These are phyloP conservation scores for Coemansia sp. DNA, from an alignment of 192 early-diverging fungal species.

Conservation along the genomic window DNA sequence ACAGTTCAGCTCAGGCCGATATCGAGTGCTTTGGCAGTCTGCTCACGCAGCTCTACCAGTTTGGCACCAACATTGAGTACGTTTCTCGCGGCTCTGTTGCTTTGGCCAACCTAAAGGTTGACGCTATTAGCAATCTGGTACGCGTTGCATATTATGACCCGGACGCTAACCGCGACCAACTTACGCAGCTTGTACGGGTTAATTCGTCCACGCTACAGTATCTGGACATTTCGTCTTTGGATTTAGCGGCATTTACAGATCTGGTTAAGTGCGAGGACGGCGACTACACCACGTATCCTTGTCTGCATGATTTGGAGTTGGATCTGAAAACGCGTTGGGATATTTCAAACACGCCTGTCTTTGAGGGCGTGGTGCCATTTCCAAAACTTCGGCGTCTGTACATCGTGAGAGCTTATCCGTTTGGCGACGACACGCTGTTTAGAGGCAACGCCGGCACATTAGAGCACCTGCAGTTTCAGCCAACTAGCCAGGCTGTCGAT, in stretches of 20 bases:
- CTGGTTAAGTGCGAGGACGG: constrained; percentile 1
- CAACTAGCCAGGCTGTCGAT: background rate
- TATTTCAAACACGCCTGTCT: no score
- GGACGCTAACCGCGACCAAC: background rate
- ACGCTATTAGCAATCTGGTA: background rate
- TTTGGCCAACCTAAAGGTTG: background rate
- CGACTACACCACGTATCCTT: background rate
- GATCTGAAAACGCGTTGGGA: background rate
- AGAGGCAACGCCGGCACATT: background rate
- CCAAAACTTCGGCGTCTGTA: background rate
- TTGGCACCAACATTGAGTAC: background rate
- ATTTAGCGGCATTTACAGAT: background rate
- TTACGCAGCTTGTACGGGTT: background rate
- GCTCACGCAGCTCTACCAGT: background rate
- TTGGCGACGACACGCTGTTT: constrained; percentile 9
- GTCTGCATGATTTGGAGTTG: background rate
- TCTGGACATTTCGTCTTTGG: background rate
- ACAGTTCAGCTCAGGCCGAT: no score
- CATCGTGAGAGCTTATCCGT: background rate
- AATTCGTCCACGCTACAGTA: background rate
- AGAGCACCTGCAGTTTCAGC: background rate
- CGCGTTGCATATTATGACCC: background rate
- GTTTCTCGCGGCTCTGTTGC: background rate
- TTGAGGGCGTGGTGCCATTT: background rate
- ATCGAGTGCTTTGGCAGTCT: background rate